Evolutionary conservation across 192 early-diverging fungal species (phyloP).

Genomic region (Ambispora gerdemannii): DNA sequence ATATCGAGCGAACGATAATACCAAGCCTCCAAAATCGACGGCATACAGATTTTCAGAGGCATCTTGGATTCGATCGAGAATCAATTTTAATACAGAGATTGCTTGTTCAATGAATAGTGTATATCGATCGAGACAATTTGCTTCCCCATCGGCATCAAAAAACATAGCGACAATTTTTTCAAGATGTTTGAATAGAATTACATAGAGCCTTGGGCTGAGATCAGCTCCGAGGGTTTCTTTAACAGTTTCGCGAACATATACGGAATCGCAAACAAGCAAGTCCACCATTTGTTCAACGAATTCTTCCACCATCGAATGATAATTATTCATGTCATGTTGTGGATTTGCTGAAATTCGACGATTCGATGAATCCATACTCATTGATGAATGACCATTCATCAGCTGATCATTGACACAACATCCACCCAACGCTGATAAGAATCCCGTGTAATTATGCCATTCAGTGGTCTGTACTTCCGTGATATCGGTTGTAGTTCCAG

Average conservation of each 20-base stretch:
- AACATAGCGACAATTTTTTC: conserved; percentile 55
- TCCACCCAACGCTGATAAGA: conserved; percentile 75
- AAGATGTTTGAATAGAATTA: conserved; percentile 54
- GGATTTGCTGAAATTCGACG: not conserved
- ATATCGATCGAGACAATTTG: conserved; percentile 51
- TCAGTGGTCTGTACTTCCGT: conserved; percentile 43
- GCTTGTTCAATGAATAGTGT: conserved; percentile 75
- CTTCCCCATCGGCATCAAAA: conserved; percentile 60
- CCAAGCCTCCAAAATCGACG: conserved; percentile 68
- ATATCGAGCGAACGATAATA: conserved; percentile 67
- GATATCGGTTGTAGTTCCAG: conserved; percentile 25
- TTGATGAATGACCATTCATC: not conserved
- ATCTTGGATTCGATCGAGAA: conserved; percentile 68
- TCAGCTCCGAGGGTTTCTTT: conserved; percentile 81
- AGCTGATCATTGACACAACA: conserved; percentile 49
- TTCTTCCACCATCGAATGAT: conserved; percentile 56
- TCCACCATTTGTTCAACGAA: conserved; percentile 72
- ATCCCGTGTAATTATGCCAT: conserved; percentile 82
- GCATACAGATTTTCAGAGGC: conserved; percentile 54
- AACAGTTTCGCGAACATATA: conserved; percentile 68
- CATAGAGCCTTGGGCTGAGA: conserved; percentile 62
- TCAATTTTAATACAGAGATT: conserved; percentile 68
- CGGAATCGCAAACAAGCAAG: conserved; percentile 69
- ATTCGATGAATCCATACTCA: conserved; percentile 17
- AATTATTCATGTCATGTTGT: conserved; percentile 34